Evolutionary conservation across 139 green algal species (phyloP).

Genomic region (Chlorella ohadii): DNA sequence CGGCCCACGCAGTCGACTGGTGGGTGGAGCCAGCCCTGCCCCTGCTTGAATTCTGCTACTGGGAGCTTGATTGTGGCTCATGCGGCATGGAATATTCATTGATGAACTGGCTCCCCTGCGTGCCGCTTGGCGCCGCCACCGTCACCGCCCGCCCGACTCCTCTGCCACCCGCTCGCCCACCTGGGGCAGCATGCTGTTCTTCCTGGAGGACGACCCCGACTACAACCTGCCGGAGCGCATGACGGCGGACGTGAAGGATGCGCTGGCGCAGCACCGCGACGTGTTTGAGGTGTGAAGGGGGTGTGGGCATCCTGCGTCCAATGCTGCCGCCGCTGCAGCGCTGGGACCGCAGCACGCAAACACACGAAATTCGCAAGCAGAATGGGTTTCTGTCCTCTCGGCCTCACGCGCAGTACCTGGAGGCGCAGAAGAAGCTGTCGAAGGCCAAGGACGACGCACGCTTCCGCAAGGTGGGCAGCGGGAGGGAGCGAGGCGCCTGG

Average conservation of each 20-base stretch:
- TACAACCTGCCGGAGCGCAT: constrained; percentile 21
- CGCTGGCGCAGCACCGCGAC: neutral
- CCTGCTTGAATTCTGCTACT: too few species aligned
- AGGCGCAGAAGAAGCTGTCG: neutral
- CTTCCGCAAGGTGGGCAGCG: neutral
- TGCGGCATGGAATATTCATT: too few species aligned
- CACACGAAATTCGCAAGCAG: too few species aligned
- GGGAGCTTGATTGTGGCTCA: too few species aligned
- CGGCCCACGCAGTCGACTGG: constrained; percentile 18
- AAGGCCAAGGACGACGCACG: neutral
- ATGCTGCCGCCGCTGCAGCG: too few species aligned
- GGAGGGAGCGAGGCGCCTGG: too few species aligned
- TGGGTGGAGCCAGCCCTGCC: neutral
- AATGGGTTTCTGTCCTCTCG: neutral
- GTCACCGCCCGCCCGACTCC: too few species aligned
- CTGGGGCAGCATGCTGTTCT: neutral
- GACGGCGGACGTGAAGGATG: neutral
- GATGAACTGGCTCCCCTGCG: too few species aligned
- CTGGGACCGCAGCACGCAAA: too few species aligned
- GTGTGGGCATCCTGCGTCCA: too few species aligned
- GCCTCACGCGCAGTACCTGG: neutral
- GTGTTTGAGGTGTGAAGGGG: constrained; percentile 4
- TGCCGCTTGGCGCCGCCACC: too few species aligned
- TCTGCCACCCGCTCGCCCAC: neutral
- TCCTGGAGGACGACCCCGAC: neutral